Conservation (phyloP, 306 rosid species). For the Cucurbita moschata region DNA sequence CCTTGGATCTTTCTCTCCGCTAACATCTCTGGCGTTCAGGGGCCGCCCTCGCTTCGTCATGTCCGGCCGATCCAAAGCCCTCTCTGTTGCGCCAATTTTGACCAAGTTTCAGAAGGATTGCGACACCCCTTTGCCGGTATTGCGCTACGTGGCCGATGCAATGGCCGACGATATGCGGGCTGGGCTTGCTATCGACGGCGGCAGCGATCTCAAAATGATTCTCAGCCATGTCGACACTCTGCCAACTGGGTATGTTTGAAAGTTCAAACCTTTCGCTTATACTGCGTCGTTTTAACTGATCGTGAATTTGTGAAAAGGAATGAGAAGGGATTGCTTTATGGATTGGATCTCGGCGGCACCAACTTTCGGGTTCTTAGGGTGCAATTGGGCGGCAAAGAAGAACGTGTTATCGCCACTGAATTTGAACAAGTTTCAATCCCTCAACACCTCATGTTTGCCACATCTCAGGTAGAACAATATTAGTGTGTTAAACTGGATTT, state of each 20-base stretch:
- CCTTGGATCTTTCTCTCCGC: conserved; percentile 24
- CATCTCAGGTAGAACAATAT: conserved; percentile 30
- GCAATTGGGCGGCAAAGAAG: conserved; percentile 65
- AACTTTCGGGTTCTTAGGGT: conserved; percentile 82
- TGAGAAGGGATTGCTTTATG: conserved; percentile 82
- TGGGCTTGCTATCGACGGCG: conserved; percentile 51
- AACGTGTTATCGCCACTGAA: conserved; percentile 57
- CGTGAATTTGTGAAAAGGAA: conserved; percentile 33
- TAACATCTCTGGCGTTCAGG: conserved; percentile 21
- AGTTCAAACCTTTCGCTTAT: background rate
- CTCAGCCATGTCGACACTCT: conserved; percentile 63
- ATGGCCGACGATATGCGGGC: conserved; percentile 61
- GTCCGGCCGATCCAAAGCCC: conserved; percentile 43
- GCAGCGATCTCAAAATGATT: conserved; percentile 69
- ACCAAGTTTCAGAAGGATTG: conserved; percentile 44
- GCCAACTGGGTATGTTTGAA: conserved; percentile 54
- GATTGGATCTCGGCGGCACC: conserved; percentile 92
- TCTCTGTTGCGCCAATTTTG: conserved; percentile 31
- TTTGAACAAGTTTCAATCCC: conserved; percentile 76
- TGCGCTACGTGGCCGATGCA: conserved; percentile 52
- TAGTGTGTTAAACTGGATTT: background rate
- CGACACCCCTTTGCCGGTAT: conserved; percentile 58
- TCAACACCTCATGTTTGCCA: conserved; percentile 53
- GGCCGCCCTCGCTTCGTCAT: conserved; percentile 23
- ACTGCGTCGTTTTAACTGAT: background rate